Evolutionary conservation across 305 asterid genomes (phyloP).

Genomic region (Fraxinus nigra): DNA sequence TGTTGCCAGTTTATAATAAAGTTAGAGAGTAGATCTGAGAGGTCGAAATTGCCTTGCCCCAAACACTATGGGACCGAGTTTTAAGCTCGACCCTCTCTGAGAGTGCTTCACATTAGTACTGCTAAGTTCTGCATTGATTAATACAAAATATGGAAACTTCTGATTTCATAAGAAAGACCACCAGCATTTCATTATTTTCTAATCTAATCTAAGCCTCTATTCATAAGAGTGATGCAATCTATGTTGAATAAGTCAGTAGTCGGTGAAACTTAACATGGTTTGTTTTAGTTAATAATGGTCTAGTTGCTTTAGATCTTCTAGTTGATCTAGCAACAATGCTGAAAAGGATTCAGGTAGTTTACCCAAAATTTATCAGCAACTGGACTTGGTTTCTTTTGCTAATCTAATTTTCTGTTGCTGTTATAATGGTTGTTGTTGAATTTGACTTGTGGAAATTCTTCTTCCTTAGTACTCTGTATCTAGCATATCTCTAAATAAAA

Average conservation of each 20-base stretch:
- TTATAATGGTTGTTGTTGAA: not conserved
- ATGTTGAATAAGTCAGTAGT: not conserved
- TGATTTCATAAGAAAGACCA: not conserved
- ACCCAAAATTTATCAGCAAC: not conserved
- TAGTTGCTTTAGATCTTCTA: not conserved
- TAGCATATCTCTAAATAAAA: not conserved
- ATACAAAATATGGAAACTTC: not conserved
- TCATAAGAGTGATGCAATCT: not conserved
- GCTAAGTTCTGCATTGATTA: not conserved
- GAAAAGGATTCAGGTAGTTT: not conserved
- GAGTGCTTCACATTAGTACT: not conserved
- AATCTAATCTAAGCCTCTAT: not conserved
- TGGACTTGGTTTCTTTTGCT: not conserved
- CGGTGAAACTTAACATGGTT: not conserved
- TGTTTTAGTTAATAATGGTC: not conserved
- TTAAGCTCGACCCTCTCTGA: not conserved
- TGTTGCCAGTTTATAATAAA: not conserved
- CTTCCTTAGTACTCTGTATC: not conserved
- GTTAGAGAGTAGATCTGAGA: not conserved
- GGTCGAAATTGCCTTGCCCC: not conserved
- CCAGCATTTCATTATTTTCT: not conserved
- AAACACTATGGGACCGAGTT: not conserved
- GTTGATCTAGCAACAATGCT: not conserved
- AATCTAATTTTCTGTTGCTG: not conserved
- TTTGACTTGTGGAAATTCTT: not conserved